Percentiles rank a stretch among this genome's conserved stretches.
Conservation (phyloP, 2,329 filamentous ascomycete genomes). For the Eutypa lata region DNA sequence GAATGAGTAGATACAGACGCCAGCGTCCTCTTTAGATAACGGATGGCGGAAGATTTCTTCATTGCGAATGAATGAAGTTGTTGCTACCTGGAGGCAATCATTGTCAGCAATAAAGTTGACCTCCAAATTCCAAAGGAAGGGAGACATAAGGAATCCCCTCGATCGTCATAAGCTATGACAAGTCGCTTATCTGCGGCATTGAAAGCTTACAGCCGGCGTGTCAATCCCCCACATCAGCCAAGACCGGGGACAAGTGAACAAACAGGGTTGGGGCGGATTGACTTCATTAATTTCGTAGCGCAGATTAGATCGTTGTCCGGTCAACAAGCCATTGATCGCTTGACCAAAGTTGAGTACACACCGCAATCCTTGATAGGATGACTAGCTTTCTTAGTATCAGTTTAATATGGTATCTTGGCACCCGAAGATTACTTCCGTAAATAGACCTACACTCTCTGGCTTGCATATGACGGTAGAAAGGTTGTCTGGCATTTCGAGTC, state of each 20-base stretch:
- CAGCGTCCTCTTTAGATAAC: conserved; percentile 17
- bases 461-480: background rate
- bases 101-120: conserved; percentile 8
- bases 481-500: too few relatives aligned
- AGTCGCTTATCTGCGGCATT: conserved; percentile 28
- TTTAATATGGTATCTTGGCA: background rate
- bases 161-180: conserved; percentile 16
- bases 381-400: background rate
- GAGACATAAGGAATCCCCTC: conserved; percentile 9
- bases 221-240: background rate
- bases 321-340: conserved; percentile 27
- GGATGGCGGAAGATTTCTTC: conserved; percentile 20
- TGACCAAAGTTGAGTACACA: conserved; percentile 1
- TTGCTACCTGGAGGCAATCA: conserved; percentile 10
- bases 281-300: background rate
- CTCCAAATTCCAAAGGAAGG: conserved; percentile 3
- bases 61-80: conserved; percentile 10
- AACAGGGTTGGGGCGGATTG: too few relatives aligned
- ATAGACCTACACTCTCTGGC: conserved; percentile 7
- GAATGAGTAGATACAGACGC: conserved; percentile 9
- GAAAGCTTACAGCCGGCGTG: background rate
- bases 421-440: conserved; percentile 22
- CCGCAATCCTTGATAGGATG: background rate
- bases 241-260: background rate
- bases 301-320: conserved; percentile 39